A percentile compares a stretch with the other conserved stretches of the same genome.
Evolutionary conservation across 306 rosid genomes (phyloP).

Genomic region (Malus sylvestris): DNA sequence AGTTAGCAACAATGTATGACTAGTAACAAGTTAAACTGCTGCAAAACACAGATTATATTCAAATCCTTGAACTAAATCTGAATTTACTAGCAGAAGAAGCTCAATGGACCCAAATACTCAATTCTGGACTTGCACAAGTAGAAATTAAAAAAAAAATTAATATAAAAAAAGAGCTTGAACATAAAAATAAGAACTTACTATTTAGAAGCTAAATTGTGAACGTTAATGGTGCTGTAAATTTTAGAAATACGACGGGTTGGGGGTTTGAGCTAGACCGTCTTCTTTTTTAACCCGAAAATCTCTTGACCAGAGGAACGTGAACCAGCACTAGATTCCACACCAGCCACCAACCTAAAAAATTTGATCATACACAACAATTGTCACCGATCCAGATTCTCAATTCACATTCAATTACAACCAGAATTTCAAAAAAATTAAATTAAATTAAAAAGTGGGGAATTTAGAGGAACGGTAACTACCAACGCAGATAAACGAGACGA

Average conservation of each 20-base stretch:
- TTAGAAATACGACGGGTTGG: constrained; percentile 50
- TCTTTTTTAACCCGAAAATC: constrained; percentile 64
- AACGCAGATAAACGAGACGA: constrained; percentile 43
- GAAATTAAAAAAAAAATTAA: neutral
- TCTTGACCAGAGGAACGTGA: constrained; percentile 93
- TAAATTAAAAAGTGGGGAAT: neutral
- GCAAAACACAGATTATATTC: neutral
- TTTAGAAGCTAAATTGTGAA: constrained; percentile 40
- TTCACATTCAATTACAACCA: neutral
- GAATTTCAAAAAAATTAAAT: neutral
- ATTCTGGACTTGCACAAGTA: neutral
- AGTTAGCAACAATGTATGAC: too few relatives aligned
- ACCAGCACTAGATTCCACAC: constrained; percentile 89
- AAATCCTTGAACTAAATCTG: neutral
- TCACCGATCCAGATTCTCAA: constrained; percentile 9
- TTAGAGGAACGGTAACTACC: constrained; percentile 27
- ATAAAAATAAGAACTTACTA: constrained; percentile 15
- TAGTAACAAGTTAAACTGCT: neutral
- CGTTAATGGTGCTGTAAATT: constrained; percentile 37
- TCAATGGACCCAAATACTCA: too few relatives aligned
- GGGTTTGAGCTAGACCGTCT: constrained; percentile 48
- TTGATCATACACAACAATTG: neutral
- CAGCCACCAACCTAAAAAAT: constrained; percentile 63
- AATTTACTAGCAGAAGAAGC: neutral
- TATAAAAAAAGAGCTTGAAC: too few relatives aligned